Evolutionary conservation across 371 early-diverging fungal species (phyloP), one percentile per base, ranked within the genome.

Genomic region (Actinomucor elegans): DNA sequence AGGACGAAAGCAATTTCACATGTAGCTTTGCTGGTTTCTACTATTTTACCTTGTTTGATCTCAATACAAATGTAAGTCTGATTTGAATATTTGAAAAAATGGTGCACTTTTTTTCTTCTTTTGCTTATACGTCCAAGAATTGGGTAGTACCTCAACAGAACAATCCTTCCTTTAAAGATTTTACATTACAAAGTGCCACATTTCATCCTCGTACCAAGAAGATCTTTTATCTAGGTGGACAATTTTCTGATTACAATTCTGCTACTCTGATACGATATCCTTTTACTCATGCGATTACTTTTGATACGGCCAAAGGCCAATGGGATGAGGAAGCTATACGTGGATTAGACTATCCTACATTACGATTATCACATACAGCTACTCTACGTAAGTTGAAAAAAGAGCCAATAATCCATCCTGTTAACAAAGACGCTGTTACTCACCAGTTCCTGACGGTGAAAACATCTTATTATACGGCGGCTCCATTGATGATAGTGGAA

Each of bases 181-280:
- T 20, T 7, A 38, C 26, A 6, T 18, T 21, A 10, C 38, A 26
- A 27, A 29, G 29, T 38, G 50, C 23, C 3, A 29, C 31, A 10
- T 50, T 29, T 14, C 7, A 38, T 20, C 45, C 45, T 10, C 11
- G 17, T 2, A 45, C 15, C 6, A 45, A 45, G 5, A 45, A 45
- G 14, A 31, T 45, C 3, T 50, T 28, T 14, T 50, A 50, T 8
- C 21, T 50, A 21, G 50, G 50, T 18, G 50, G 50, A n/a, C n/a
- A n/a, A n/a, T n/a, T n/a, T n/a, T 17, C 26, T 14, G 37, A 29
- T 14, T 38, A 38, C 31, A 50, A 50, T 28, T 20, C 50, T 2
- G 40, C 38, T n/a, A 28, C 15, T 38, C n/a, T 17, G 24, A 15
- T 18, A 38, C 21, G 23, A 47, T 14, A 37, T 5, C 14, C 28